These are phyloP conservation scores for Iberis pinnata DNA, from an alignment of 345 rosid genomes.

Conservation along the genomic window DNA sequence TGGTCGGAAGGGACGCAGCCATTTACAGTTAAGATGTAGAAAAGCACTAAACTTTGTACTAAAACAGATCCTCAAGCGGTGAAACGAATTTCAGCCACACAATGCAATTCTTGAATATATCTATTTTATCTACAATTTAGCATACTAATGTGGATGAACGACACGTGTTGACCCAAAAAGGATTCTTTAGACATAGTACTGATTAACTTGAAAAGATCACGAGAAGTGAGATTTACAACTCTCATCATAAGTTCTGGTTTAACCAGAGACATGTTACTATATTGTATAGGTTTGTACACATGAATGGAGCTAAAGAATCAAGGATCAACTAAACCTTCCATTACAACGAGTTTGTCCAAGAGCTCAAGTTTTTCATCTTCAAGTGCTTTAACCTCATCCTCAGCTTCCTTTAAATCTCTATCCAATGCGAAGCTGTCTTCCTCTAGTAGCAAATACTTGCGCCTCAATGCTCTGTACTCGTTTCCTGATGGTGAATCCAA, in stretches of 20 bases:
- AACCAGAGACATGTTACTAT: neutral
- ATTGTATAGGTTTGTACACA: constrained; percentile 15
- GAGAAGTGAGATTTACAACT: constrained; percentile 7
- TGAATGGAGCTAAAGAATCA: constrained; percentile 13
- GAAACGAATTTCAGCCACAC: constrained; percentile 26
- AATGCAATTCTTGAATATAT: neutral
- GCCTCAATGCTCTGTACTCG: constrained; percentile 63
- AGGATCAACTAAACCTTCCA: constrained; percentile 86
- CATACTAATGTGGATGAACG: neutral
- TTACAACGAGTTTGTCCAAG: constrained; percentile 75
- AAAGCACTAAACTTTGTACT: constrained; percentile 16
- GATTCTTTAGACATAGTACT: too few species aligned
- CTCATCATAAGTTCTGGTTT: too few species aligned
- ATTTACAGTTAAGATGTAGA: neutral
- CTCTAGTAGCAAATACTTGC: constrained; percentile 63
- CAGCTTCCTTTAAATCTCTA: constrained; percentile 51
- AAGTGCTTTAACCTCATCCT: constrained; percentile 58
- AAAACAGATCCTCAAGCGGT: constrained; percentile 20
- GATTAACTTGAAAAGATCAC: constrained; percentile 6
- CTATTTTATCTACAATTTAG: constrained; percentile 16
- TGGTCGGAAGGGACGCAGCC: constrained; percentile 28
- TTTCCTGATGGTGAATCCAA: constrained; percentile 60
- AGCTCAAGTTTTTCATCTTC: constrained; percentile 70
- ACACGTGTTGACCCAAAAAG: constrained; percentile 14
- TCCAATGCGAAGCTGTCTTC: constrained; percentile 69